Base-by-base conservation (phyloP, 495 filamentous ascomycete species). In the Penicillium soppii region DNA sequence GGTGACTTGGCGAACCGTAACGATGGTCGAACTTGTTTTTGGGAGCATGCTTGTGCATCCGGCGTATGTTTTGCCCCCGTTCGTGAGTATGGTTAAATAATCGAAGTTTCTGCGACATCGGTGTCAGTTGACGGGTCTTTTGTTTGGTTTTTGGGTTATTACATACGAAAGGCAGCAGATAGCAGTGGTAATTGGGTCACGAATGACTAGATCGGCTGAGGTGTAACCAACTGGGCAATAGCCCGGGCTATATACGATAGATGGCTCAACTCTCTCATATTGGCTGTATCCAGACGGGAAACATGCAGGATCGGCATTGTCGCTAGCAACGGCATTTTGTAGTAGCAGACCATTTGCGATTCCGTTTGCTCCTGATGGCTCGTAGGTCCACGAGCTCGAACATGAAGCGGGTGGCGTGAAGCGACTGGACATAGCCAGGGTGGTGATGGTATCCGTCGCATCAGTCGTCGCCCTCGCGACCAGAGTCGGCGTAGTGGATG, bases 181-280 rank as follows among this genome's bases (percentile, higher is more conserved):
- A 5, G 59, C 59, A 7, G 55, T 51, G 4, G 59, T 62, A 1
- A 33, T 25, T 2, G 43, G 29, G 6, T 29, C 32, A 2, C 47
- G 43, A 17, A 56, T 41, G 10, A 20, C 38, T 30, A 62, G 21
- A 29, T 53, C 35, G 19, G 55, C 55, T 7, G 59, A 47, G 36
- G 52, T 58, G 35, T 62, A 62, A 20, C 59, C 59, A 1, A 7
- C n/a, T 21, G 59, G 55, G 39, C 59, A 62, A 20, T 26, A 56
- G 3, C 56, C 59, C 17, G 59, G 59, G 17, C 59, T 62, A 42
- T 49, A 62, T 2, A 48, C 38, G 5, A 32, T 17, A 5, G 40
- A 6, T 0, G 43, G 33, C 12, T 23, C 4, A 1, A 10, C 13
- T 42, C 52, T 43, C 6, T 45, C 59, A 6, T 23, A 23, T 5